Evolutionary conservation across 805 yeast species (phyloP), one percentile per base, ranked within the genome.

Genomic region (Candida railenensis): DNA sequence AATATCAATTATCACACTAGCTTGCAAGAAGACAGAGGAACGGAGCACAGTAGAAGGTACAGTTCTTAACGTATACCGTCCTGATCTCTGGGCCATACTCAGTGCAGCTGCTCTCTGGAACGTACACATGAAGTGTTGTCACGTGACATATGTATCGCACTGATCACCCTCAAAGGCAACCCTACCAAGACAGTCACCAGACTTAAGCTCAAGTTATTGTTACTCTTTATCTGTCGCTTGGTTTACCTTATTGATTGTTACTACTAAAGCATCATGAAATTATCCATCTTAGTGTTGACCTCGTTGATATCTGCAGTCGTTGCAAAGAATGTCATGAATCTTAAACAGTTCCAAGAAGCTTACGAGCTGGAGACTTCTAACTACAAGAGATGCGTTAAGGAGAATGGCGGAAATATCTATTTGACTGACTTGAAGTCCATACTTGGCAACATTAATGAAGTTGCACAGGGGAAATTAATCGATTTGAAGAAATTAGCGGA

Each of bases 281-380:
- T 30, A 40, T 45, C 37, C 34, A 30, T 30, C 22, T 15, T 36
- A 36, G 39, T 36, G 9, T 11, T 36, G 16, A 9, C 39, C 3
- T 36, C 39, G 22, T 19, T 36, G 8, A 18, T 20, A 5, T 9
- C 39, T 20, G 39, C 39, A 9, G 39, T 20, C 18, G 21, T 20
- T 36, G 39, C 53, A 9, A 53, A 53, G 48, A 53, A 55, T 42
- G 48, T 52, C 9, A 33, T 53, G 32, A 30, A 43, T 20, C 30
- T 33, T 4, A 28, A 28, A 4, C 22, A 40, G 39, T 28, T 39
- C 32, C 15, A 28, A 18, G 19, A 22, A 3, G 36, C 34, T 7
- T 15, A 25, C 37, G 43, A 40, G 43, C 34, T 4, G 36, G 37
- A 15, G 22, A 7, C 30, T 5, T 25, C 30, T 11, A 5, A 25